These are phyloP conservation scores for Saitozyma sp. DNA, from an alignment of 768 basidiomycete genomes.

Conservation along the genomic window DNA sequence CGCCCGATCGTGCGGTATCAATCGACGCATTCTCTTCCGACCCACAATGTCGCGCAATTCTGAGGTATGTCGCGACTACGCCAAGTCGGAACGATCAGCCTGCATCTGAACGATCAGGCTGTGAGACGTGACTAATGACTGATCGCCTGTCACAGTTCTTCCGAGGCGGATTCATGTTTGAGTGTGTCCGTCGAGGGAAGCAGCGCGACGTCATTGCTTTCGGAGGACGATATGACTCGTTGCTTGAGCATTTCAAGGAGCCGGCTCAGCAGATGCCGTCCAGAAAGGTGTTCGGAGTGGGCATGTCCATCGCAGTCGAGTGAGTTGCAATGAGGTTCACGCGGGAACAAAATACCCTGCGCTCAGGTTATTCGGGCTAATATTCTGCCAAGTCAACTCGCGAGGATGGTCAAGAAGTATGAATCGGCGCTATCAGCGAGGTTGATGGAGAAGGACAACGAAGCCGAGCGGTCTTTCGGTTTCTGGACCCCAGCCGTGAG, in stretches of 20 bases:
- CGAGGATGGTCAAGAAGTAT: conserved; percentile 37
- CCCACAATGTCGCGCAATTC: conserved; percentile 41
- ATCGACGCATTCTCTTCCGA: conserved; percentile 37
- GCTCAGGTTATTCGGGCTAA: not conserved
- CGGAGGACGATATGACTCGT: conserved; percentile 48
- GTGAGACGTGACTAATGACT: not conserved
- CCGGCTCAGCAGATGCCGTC: conserved; percentile 36
- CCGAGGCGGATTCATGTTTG: conserved; percentile 50
- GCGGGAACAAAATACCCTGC: not conserved
- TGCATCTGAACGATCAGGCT: not conserved
- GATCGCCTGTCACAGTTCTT: conserved; percentile 28
- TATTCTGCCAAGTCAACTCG: conserved; percentile 32
- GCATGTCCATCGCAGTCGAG: conserved; percentile 50
- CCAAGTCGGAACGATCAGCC: not conserved
- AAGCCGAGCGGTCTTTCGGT: conserved; percentile 45
- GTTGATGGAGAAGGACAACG: conserved; percentile 42
- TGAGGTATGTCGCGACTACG: conserved; percentile 24
- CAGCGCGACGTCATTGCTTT: conserved; percentile 45
- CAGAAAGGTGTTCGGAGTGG: conserved; percentile 40
- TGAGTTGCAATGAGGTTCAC: conserved; percentile 16
- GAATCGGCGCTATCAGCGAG: conserved; percentile 37
- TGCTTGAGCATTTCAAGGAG: conserved; percentile 47
- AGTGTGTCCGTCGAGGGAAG: conserved; percentile 42
- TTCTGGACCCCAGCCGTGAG: conserved; percentile 46
- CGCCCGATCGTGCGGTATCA: conserved; percentile 34